Base-by-base conservation (phyloP, 176 grass and related monocot genomes). In the Triticum turgidum region DNA sequence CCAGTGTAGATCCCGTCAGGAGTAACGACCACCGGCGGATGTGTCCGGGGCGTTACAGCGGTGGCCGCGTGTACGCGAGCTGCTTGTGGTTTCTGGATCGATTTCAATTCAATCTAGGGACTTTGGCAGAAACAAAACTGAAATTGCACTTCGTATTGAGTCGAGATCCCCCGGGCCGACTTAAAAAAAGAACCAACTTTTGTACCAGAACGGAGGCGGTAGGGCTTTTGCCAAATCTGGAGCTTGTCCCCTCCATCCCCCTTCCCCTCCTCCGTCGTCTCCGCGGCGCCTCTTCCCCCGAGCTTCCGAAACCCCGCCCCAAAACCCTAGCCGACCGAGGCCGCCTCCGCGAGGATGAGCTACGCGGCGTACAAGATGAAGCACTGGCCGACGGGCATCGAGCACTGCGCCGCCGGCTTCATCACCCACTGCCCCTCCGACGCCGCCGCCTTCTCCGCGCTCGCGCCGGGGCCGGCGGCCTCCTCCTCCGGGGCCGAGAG, bases 291-390 rank as follows among this genome's bases (percentile, higher is more conserved):
- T 75, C 72, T 75, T 0, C 70, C 42, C 47, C 72, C 1, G 0
- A 49, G 14, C 22, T 9, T 75, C 27, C 15, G 73, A 39, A 72
- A 39, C 84, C 88, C 2, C 88, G 9, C 37, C 24, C 0, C 41
- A 34, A 80, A 80, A 81, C 52, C 69, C 83, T 33, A 69, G 73
- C 11, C 13, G 38, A 61, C 4, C 45, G 45, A 3, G 3, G 56
- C 30, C 11, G 21, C 32, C 61, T 7, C 21, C 37, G 7, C 64
- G 13, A 82, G 21, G 78, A 98, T 98, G 96, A 95, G 96, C 82
- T 98, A 95, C 71, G 93, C 93, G 76, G 93, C 93, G 29, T 95
- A 94, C 86, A 98, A 98, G 90, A 88, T 94, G 83, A 95, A 94
- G 91, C 96, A 98, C 79, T 84, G 64, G 62, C 88, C 96, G 22